Conservation (phyloP, 2,329 filamentous ascomycete genomes). For the Colletotrichum ledebouriae region DNA sequence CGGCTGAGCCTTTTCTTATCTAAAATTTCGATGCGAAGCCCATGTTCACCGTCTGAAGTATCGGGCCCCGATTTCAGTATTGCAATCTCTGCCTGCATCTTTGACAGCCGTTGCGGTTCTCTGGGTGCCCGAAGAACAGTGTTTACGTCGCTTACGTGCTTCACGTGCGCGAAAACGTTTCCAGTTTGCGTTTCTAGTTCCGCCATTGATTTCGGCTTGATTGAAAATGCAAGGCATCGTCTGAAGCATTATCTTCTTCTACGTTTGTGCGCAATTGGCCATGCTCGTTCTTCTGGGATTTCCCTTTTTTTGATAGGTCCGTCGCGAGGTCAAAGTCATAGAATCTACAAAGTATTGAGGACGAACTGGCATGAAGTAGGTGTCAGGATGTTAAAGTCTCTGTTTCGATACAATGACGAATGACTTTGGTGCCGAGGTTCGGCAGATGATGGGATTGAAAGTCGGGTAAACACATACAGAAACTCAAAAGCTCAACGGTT, state of each 20-base stretch:
- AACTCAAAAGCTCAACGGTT: constrained; percentile 5
- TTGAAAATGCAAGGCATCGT: neutral
- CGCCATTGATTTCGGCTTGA: neutral
- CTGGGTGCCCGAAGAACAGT: neutral
- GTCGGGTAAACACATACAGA: no score
- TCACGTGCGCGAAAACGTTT: no score
- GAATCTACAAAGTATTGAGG: neutral
- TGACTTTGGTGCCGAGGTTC: no score
- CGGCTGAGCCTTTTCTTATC: neutral
- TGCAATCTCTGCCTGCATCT: no score
- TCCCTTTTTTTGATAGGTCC: neutral
- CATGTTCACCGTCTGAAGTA: neutral
- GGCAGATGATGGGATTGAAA: no score
- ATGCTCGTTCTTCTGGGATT: neutral
- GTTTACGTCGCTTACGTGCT: no score
- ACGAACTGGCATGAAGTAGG: constrained; percentile 10
- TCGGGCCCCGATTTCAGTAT: neutral
- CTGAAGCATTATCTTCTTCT: neutral
- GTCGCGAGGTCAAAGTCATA: neutral
- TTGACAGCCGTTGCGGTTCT: neutral
- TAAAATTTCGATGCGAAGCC: neutral
- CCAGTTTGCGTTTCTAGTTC: neutral
- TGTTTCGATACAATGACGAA: no score
- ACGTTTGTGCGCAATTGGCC: neutral
- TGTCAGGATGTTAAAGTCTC: no score